Evolutionary conservation across 2,329 filamentous ascomycete genomes (phyloP).

Genomic region (Colletotrichum zoysiae): DNA sequence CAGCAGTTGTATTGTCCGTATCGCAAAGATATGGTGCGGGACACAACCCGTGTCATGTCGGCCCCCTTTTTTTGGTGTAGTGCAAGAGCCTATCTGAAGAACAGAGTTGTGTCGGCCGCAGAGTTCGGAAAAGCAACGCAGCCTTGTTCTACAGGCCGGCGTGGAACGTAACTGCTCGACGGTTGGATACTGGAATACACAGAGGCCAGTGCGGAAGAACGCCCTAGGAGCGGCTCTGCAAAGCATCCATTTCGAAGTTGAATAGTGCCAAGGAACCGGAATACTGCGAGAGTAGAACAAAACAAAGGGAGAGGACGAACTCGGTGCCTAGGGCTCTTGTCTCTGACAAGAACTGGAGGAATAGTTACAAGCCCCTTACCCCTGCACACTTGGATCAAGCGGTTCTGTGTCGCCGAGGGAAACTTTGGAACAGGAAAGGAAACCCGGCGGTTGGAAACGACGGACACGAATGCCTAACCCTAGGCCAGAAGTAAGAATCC

Average conservation of each 20-base stretch:
- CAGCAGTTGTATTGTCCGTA: background rate
- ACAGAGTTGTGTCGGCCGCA: background rate
- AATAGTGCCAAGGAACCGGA: background rate
- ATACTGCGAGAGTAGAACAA: background rate
- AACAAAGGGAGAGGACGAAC: background rate
- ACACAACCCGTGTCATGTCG: background rate
- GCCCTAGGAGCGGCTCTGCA: background rate
- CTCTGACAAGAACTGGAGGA: background rate
- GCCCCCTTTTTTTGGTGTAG: no score
- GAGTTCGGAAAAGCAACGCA: background rate
- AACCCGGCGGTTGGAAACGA: no score
- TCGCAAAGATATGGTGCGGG: background rate
- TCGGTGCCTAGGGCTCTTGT: background rate
- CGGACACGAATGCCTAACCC: background rate
- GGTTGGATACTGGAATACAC: background rate
- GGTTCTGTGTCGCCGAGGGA: background rate
- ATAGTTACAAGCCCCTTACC: no score
- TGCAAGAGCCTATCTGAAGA: background rate
- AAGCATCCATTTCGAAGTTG: background rate
- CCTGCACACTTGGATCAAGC: background rate
- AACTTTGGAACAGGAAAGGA: background rate
- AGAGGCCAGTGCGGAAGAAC: background rate
- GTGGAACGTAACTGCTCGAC: background rate
- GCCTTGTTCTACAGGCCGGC: background rate
- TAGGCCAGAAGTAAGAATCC: background rate